Evolutionary conservation across 176 grass and related monocot genomes (phyloP).

Genomic region (Aegilops tauschii): DNA sequence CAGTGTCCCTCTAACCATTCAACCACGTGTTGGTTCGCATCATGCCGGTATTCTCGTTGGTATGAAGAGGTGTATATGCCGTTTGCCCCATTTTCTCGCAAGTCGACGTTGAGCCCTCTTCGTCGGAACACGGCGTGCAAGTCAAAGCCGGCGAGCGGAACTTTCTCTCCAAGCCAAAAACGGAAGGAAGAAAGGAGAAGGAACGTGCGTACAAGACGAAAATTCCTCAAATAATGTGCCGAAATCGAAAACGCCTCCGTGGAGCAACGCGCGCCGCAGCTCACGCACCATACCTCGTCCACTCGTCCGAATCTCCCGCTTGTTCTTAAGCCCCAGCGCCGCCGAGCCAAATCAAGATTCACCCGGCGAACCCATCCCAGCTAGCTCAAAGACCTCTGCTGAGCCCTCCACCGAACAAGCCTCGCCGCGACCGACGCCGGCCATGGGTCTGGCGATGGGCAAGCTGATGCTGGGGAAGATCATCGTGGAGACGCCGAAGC

Average conservation of each 20-base stretch:
- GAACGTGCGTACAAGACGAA: neutral
- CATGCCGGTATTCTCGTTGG: too few species aligned
- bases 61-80: too few species aligned
- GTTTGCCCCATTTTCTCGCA: too few species aligned
- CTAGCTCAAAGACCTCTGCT: neutral
- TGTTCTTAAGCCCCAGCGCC: constrained; percentile 2
- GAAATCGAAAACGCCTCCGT: constrained; percentile 23
- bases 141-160: neutral
- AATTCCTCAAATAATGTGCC: neutral
- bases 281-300: constrained; percentile 18
- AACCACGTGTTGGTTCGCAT: too few species aligned
- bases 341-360: neutral
- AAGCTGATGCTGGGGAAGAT: constrained; percentile 73
- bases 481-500: constrained; percentile 83
- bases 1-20: too few species aligned
- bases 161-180: constrained; percentile 22
- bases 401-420: neutral
- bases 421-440: neutral
- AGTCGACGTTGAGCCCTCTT: neutral
- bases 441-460: constrained; percentile 51
- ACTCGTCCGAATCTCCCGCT: constrained; percentile 28
- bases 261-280: constrained; percentile 54
- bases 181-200: neutral
- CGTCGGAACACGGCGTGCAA: neutral
- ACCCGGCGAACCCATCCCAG: neutral